Base-by-base conservation (phyloP, 148 eudicot genomes). In the Limonium bicolor region DNA sequence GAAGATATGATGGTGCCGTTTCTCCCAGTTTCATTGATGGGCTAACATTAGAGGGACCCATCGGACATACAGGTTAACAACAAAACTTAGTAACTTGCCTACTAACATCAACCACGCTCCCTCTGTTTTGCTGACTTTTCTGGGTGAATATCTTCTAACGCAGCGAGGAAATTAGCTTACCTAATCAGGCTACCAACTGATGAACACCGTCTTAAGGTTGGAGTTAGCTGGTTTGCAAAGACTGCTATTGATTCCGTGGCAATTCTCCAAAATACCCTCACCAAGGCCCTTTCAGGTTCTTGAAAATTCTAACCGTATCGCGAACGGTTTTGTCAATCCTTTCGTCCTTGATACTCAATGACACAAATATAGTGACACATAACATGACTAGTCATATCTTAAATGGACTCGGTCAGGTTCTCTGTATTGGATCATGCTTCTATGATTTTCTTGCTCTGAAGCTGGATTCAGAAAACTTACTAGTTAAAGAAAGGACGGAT, bases 141-240 rank as follows among this genome's bases (percentile, higher is more conserved):
- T n/a, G n/a, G n/a, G n/a, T n/a, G n/a, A n/a, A n/a, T n/a, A n/a
- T n/a, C n/a, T n/a, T n/a, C n/a, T 24, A 28, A 25, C 16, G 67
- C 84, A 90, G 97, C 87, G 12, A 72, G 97, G 57, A 90, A 90
- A 60, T 53, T 90, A 23, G 99, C 88, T 11, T 90, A 84, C 61
- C 72, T 90, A 47, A 63, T 70, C 47, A 66, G 97, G 70, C 46
- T 90, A 46, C 95, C 95, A 15, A 90, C 97, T 6, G 93, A 90
- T 50, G 82, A 84, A 48, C 97, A 90, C 71, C 76, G 84, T 36
- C 24, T 84, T 9, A 84, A 80, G 75, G 99, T 90, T 53, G 99
- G 99, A 20, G 36, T 84, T 42, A 90, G 95, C 66, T 90, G 97
- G 95, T 76, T 90, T 21, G 37, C 79, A 2, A 90, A 90, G 66